phyloP scores from a whole-genome alignment of 2,329 filamentous ascomycete species.

The Aureobasidium sp. region DNA sequence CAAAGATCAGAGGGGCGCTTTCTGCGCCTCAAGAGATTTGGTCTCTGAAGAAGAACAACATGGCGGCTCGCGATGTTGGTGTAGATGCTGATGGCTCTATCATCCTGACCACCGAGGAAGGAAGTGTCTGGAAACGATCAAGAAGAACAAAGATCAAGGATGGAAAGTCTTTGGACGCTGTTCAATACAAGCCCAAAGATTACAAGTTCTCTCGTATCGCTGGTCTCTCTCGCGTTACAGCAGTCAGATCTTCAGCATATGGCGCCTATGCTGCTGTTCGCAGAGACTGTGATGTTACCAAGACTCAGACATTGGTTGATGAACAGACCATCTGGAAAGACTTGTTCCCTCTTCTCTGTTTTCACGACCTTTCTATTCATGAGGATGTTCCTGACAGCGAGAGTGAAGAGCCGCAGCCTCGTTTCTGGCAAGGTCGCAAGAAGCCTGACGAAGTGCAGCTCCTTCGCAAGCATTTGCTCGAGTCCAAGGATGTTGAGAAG shows the following conservation, averaged over 20 bases:
- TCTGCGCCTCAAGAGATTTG: constrained; percentile 76
- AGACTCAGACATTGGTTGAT: constrained; percentile 60
- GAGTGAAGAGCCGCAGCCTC: constrained; percentile 36
- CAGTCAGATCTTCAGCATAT: constrained; percentile 79
- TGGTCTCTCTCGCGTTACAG: constrained; percentile 74
- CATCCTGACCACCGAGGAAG: constrained; percentile 85
- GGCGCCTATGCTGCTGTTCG: constrained; percentile 85
- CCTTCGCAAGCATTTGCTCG: constrained; percentile 52
- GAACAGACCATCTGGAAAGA: constrained; percentile 68
- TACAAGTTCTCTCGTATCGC: constrained; percentile 94
- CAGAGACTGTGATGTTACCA: constrained; percentile 75
- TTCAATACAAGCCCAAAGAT: constrained; percentile 66
- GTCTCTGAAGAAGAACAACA: constrained; percentile 76
- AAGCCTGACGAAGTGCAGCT: constrained; percentile 41
- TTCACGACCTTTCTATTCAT: constrained; percentile 48
- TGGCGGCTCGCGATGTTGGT: constrained; percentile 78
- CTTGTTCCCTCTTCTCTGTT: constrained; percentile 60
- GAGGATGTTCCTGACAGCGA: constrained; percentile 39
- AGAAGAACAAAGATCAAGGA: constrained; percentile 76
- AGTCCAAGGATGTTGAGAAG: constrained; percentile 58
- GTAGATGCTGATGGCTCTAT: constrained; percentile 91
- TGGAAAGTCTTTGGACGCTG: constrained; percentile 41
- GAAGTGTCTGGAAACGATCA: constrained; percentile 85
- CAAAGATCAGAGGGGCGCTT: constrained; percentile 78
- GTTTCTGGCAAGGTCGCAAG: constrained; percentile 44